Conservation (phyloP, 441 rosid genomes). For the Sinapis alba region DNA sequence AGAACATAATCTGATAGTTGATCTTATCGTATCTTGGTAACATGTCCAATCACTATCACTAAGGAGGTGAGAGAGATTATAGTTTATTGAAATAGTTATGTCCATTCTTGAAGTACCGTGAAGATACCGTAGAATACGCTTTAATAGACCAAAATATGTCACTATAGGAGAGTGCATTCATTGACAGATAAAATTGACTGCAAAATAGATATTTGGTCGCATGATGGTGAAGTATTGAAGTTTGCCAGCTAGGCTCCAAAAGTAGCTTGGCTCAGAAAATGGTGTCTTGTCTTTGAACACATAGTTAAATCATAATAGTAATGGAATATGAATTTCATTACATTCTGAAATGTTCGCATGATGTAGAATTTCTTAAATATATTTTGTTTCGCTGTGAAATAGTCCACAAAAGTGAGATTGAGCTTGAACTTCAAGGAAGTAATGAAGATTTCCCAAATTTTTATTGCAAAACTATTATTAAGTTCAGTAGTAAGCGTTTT, state of each 20-base stretch:
- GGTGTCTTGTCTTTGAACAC: background rate
- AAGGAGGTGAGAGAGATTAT: background rate
- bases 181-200: background rate
- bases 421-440: background rate
- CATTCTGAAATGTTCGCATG: background rate
- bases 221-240: background rate
- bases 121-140: too few relatives aligned
- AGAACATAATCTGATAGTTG: background rate
- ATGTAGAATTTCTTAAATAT: background rate
- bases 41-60: background rate
- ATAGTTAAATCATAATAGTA: background rate
- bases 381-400: background rate
- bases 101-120: too few relatives aligned
- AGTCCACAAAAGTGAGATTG: background rate
- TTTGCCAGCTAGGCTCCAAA: background rate
- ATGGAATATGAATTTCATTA: background rate
- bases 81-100: background rate
- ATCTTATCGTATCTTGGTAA: background rate
- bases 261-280: background rate
- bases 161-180: background rate
- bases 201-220: too few relatives aligned
- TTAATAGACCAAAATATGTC: too few relatives aligned
- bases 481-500: background rate
- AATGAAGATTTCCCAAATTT: background rate
- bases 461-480: background rate